These are phyloP conservation scores for Plicaturopsis crispa DNA, from an alignment of 768 basidiomycete species.

Conservation along the genomic window DNA sequence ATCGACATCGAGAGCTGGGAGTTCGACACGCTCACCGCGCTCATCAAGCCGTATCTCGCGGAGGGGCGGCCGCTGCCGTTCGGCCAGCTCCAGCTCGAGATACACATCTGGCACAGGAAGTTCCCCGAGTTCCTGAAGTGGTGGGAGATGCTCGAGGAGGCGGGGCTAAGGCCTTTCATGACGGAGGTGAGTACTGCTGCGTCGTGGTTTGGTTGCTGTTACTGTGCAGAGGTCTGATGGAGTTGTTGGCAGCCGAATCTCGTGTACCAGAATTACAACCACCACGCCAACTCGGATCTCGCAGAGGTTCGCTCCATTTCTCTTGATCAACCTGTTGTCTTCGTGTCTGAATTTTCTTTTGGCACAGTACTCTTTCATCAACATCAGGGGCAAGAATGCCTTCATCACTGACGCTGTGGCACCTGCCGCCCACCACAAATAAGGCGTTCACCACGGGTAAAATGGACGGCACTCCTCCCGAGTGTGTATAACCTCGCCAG, in stretches of 20 bases:
- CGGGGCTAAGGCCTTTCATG: constrained; percentile 67
- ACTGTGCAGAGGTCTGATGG: no score
- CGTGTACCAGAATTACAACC: constrained; percentile 52
- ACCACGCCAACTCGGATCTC: constrained; percentile 33
- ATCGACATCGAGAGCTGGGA: constrained; percentile 68
- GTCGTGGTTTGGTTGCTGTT: no score
- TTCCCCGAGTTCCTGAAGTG: constrained; percentile 54
- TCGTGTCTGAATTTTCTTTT: constrained; percentile 6
- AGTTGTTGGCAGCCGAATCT: constrained; percentile 45
- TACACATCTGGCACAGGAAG: constrained; percentile 44
- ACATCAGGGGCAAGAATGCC: constrained; percentile 39
- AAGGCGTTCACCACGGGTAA: no score
- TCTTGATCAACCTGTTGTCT: background rate
- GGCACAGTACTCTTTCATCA: constrained; percentile 45
- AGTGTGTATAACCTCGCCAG: no score
- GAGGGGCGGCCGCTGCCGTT: constrained; percentile 52
- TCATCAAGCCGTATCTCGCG: constrained; percentile 41
- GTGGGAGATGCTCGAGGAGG: constrained; percentile 67
- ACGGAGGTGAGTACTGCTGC: constrained; percentile 36
- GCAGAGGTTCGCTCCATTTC: constrained; percentile 33
- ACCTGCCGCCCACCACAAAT: no score
- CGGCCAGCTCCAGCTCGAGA: constrained; percentile 65
- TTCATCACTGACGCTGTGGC: constrained; percentile 33
- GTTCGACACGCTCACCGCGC: constrained; percentile 46
- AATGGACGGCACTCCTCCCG: no score